These are phyloP conservation scores for Lentinula novae-zelandiae DNA, from an alignment of 1,284 basidiomycete genomes.

Conservation along the genomic window DNA sequence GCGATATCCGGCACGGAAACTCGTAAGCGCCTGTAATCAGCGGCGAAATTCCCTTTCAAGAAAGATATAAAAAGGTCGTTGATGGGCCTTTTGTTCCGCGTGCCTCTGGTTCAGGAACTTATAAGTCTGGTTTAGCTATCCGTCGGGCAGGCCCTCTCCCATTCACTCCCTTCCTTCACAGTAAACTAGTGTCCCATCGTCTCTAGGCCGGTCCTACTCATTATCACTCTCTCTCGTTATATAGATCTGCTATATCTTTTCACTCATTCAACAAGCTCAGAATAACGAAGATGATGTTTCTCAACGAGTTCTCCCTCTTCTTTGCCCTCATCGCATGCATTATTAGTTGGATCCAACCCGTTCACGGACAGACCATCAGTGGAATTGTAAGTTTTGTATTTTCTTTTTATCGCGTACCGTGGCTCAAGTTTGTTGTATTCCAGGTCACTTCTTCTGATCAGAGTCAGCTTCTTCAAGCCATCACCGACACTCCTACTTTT, in stretches of 20 bases:
- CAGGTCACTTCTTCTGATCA: not conserved
- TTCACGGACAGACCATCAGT: slow-evolving; percentile 1
- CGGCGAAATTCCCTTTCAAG: not conserved
- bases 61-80: not conserved
- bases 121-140: not conserved
- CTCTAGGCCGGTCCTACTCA: slow-evolving; percentile 8
- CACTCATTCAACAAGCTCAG: not conserved
- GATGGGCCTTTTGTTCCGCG: not conserved
- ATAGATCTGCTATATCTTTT: not conserved
- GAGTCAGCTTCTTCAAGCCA: not conserved
- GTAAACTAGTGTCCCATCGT: not conserved
- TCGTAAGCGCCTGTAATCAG: not conserved
- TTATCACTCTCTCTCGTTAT: not conserved
- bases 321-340: not conserved
- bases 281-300: not conserved
- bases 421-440: not conserved
- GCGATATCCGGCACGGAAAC: not conserved
- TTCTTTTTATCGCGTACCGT: not conserved
- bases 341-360: not conserved
- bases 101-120: not conserved
- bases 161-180: not conserved
- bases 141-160: not conserved
- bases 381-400: not conserved
- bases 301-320: not conserved
- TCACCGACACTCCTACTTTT: not conserved